These are phyloP conservation scores for Datura wrightii DNA, from an alignment of 257 asterid species.

Conservation along the genomic window DNA sequence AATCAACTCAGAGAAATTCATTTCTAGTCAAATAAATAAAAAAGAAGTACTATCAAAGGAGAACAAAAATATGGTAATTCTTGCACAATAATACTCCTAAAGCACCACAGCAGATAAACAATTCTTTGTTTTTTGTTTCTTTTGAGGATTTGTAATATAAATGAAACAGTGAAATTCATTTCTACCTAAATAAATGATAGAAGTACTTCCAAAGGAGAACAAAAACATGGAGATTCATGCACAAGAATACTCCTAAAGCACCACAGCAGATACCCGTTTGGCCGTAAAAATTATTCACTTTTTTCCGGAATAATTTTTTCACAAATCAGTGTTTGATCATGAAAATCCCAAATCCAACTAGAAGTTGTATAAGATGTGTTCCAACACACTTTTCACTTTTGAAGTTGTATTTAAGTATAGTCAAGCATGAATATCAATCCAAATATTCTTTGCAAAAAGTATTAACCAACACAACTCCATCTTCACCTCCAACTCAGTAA, in stretches of 20 bases:
- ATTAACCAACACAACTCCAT: neutral
- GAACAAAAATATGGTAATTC: neutral
- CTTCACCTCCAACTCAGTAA: no score
- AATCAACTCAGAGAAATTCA: neutral
- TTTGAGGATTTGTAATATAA: no score
- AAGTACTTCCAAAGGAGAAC: neutral
- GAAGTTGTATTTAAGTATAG: neutral
- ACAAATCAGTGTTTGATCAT: neutral
- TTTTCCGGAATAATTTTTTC: neutral
- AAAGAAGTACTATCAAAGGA: neutral
- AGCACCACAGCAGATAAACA: neutral
- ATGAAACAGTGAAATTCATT: neutral
- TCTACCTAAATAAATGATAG: neutral
- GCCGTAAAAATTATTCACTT: neutral
- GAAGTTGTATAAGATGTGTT: neutral
- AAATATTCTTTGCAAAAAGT: neutral
- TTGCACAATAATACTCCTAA: neutral
- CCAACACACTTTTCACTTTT: neutral
- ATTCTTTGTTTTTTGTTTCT: no score
- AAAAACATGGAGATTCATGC: neutral
- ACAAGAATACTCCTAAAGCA: neutral
- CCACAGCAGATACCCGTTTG: neutral
- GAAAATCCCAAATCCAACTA: neutral
- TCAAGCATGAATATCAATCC: neutral
- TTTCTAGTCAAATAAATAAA: neutral